Evolutionary conservation across 306 rosid species (phyloP).

Genomic region (Cicer bijugum): DNA sequence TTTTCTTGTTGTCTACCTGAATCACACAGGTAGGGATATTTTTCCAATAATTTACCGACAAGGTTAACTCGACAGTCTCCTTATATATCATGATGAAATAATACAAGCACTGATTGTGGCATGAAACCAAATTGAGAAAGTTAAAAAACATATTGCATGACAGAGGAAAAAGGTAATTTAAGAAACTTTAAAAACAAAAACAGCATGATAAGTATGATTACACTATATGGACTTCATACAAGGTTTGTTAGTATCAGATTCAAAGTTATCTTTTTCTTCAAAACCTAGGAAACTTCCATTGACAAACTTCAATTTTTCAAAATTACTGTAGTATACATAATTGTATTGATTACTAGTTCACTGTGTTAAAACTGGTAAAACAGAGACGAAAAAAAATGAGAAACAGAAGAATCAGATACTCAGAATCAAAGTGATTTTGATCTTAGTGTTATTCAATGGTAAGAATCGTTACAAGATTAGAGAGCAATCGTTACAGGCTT

Average conservation of each 20-base stretch:
- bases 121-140: too few relatives aligned
- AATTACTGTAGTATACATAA: not conserved
- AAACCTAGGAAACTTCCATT: constrained; percentile 13
- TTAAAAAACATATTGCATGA: constrained; percentile 6
- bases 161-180: constrained; percentile 6
- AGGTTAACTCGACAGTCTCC: constrained; percentile 1
- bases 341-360: not conserved
- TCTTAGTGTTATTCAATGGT: too few relatives aligned
- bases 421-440: too few relatives aligned
- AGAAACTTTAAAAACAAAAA: constrained; percentile 10
- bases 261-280: not conserved
- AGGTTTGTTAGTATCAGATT: not conserved
- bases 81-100: not conserved
- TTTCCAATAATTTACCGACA: not conserved
- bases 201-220: not conserved
- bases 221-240: not conserved
- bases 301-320: not conserved
- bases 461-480: too few relatives aligned
- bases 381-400: too few relatives aligned
- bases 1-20: not conserved
- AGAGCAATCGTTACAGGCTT: too few relatives aligned
- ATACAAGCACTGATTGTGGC: not conserved
- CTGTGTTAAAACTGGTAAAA: too few relatives aligned
- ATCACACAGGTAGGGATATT: not conserved
- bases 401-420: too few relatives aligned